Conservation (phyloP, 192 early-diverging fungal species). For the Cetraspora pellucida region DNA sequence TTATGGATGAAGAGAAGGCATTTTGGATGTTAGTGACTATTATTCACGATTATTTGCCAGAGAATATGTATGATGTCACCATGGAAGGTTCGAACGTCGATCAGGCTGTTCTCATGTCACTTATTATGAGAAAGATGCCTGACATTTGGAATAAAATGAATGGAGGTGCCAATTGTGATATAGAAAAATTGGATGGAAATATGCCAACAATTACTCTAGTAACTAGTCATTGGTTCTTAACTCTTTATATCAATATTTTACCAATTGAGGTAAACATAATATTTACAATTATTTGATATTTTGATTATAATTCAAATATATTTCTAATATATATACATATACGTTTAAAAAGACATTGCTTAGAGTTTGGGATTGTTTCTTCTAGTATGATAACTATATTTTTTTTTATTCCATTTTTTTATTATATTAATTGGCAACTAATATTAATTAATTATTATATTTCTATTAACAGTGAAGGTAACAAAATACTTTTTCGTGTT, state of each 20-base stretch:
- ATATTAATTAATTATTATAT: background rate
- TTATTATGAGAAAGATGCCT: slow-evolving; percentile 57
- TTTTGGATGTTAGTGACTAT: slow-evolving; percentile 82
- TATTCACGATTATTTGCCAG: slow-evolving; percentile 72
- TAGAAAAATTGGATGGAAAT: slow-evolving; percentile 50
- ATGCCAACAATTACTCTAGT: slow-evolving; percentile 73
- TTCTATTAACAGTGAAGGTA: slow-evolving; percentile 48
- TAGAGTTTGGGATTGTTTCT: slow-evolving; percentile 82
- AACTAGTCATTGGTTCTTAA: slow-evolving; percentile 84
- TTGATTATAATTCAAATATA: background rate
- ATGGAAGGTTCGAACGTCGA: slow-evolving; percentile 75
- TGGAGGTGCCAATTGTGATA: slow-evolving; percentile 47
- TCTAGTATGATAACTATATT: slow-evolving; percentile 50
- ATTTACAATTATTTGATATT: background rate
- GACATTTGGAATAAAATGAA: slow-evolving; percentile 52
- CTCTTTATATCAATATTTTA: slow-evolving; percentile 76
- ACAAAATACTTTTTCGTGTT: slow-evolving; percentile 75
- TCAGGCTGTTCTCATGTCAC: slow-evolving; percentile 67
- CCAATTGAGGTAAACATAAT: slow-evolving; percentile 62
- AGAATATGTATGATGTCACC: slow-evolving; percentile 72
- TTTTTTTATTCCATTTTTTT: slow-evolving; percentile 18
- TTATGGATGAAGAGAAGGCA: slow-evolving; percentile 71
- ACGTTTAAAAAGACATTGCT: slow-evolving; percentile 56
- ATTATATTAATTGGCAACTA: background rate
- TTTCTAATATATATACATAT: background rate